Evolutionary conservation across 2,329 filamentous ascomycete genomes (phyloP), one percentile per base, ranked within the genome.

Genomic region (Fusarium hostae): DNA sequence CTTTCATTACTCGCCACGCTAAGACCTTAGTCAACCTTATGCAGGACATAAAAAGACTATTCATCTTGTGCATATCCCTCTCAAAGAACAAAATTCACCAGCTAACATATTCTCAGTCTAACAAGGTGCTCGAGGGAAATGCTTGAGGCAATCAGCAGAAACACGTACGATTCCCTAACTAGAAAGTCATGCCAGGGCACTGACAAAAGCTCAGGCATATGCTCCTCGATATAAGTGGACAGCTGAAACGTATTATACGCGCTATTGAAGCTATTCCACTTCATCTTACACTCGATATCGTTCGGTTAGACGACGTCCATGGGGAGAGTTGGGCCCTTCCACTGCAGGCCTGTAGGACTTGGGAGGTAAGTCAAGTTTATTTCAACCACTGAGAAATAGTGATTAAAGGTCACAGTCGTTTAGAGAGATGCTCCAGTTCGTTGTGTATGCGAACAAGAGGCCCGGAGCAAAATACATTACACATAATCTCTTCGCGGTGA

Each of bases 1-100:
- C 16, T 9, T 20, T 32, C 8, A 9, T 59, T 1, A 40, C n/a
- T 26, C 56, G 12, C 2, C 44, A 52, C 6, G 44, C 12, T 0
- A n/a, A 32, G 5, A n/a, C 7, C 2, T 9, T 59, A 6, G 32
- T 26, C 2, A 1, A 5, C 2, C 34, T 51, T 2, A 59, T 59
- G 44, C 11, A 40, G 10, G n/a, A 52, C 6, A 9, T 59, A 2
- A 59, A 51, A 7, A 3, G 16, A 1, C 3, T 59, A 1, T 59
- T 59, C 12, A 9, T 6, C 3, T 32, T 52, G 44, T 56, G 24
- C 4, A 3, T 24, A 2, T 4, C 2, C 15, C 22, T 5, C 9
- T 13, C 3, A 34, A 8, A 13, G 3, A 2, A 2, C 3, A 2
- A 12, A 4, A 0, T 9, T n/a, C 5, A 24, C 5, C 1, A 10